These are phyloP conservation scores for Euphorbia pulcherrima DNA, from an alignment of 345 rosid species.

Conservation along the genomic window DNA sequence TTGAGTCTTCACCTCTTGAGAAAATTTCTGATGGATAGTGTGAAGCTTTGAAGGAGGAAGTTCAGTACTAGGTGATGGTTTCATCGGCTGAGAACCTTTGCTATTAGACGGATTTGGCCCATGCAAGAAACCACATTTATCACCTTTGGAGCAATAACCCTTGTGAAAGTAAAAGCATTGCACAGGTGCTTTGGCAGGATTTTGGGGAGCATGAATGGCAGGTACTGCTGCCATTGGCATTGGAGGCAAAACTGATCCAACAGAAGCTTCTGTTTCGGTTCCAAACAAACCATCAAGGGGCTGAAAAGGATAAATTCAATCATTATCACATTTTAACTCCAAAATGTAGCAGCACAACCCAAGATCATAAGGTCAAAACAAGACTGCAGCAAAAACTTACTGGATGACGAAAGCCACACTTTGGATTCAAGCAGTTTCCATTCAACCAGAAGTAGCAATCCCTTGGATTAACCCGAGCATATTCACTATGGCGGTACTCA, in stretches of 20 bases:
- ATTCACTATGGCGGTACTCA: constrained; percentile 96
- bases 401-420: constrained; percentile 90
- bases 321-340: not conserved
- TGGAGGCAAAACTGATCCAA: constrained; percentile 42
- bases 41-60: constrained; percentile 35
- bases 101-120: constrained; percentile 40
- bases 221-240: constrained; percentile 20
- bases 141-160: constrained; percentile 83
- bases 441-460: constrained; percentile 94
- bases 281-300: constrained; percentile 90
- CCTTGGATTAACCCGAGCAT: constrained; percentile 87
- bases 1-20: constrained; percentile 35
- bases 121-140: constrained; percentile 76
- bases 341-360: not conserved
- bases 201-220: constrained; percentile 27
- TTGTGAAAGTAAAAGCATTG: constrained; percentile 79
- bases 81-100: constrained; percentile 38
- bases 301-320: constrained; percentile 38
- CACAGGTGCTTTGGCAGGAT: constrained; percentile 54
- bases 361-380: not conserved
- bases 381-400: constrained; percentile 45
- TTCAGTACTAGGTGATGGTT: constrained; percentile 30
- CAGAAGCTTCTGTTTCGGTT: constrained; percentile 42
- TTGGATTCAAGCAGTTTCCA: constrained; percentile 87
- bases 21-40: constrained; percentile 33